phyloP scores from a whole-genome alignment of 306 rosid genomes.

The Citrullus amarus region DNA sequence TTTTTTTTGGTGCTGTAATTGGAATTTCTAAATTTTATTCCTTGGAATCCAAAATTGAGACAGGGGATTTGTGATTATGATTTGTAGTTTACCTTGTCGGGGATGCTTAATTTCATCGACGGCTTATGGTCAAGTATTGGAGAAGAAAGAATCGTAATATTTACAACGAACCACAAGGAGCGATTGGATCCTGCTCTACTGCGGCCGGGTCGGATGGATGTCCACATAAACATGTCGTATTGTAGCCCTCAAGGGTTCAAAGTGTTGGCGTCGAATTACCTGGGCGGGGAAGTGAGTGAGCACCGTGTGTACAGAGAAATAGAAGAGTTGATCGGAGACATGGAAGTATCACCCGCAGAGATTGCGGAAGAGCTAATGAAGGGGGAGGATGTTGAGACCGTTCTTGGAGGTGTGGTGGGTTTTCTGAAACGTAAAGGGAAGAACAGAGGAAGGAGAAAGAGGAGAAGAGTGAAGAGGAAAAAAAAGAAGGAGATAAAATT shows the following conservation, averaged over 20 bases:
- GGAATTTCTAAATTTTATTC: no score
- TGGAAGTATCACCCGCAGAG: conserved; percentile 34
- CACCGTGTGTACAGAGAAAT: conserved; percentile 15
- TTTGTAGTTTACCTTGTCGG: not conserved
- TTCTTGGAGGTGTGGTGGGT: conserved; percentile 13
- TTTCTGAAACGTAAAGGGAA: conserved; percentile 19
- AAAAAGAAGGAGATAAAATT: no score
- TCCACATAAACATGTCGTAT: conserved; percentile 46
- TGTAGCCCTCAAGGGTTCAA: conserved; percentile 28
- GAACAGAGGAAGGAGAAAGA: not conserved
- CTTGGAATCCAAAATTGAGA: no score
- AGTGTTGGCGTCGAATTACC: conserved; percentile 30
- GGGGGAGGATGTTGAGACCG: conserved; percentile 22
- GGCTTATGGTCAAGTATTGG: conserved; percentile 57
- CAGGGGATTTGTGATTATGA: not conserved
- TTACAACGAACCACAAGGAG: conserved; percentile 50
- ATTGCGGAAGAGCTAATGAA: conserved; percentile 46
- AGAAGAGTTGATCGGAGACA: conserved; percentile 20
- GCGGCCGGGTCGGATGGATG: conserved; percentile 53
- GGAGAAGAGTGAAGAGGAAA: not conserved
- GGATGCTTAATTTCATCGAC: conserved; percentile 11
- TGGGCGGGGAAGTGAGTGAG: conserved; percentile 12
- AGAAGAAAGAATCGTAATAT: conserved; percentile 44
- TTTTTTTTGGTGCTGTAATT: no score
- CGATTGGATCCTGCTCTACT: conserved; percentile 38